Percentiles rank a stretch among this genome's conserved stretches.
Evolutionary conservation across 2,329 filamentous ascomycete species (phyloP).

Genomic region (Monosporascus sp.): DNA sequence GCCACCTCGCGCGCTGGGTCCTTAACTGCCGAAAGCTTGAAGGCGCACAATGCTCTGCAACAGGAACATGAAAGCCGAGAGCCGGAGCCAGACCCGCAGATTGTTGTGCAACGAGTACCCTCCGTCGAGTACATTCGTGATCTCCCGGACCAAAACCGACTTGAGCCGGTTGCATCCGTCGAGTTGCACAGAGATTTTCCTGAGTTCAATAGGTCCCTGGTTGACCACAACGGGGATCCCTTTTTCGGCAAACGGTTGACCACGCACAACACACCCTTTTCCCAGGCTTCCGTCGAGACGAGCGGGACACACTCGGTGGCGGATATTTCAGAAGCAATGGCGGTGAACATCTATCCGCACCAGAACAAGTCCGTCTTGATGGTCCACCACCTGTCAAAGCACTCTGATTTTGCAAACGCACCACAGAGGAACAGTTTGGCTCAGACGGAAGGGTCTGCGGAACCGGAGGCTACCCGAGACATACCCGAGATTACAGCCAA

Average conservation of each 20-base stretch:
- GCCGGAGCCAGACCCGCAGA: slow-evolving; percentile 14
- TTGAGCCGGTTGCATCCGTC: slow-evolving; percentile 26
- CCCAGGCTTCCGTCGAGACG: slow-evolving; percentile 56
- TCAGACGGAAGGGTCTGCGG: slow-evolving; percentile 10
- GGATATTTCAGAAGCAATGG: slow-evolving; percentile 58
- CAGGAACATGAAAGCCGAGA: slow-evolving; percentile 5
- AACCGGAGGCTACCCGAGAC: slow-evolving; percentile 11
- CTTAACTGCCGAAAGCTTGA: slow-evolving; percentile 53
- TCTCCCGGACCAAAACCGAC: slow-evolving; percentile 21
- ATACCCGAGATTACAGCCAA: slow-evolving; percentile 34
- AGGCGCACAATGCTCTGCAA: slow-evolving; percentile 44
- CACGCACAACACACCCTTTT: slow-evolving; percentile 57
- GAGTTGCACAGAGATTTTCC: slow-evolving; percentile 30
- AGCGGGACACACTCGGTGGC: slow-evolving; percentile 50
- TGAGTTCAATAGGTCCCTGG: slow-evolving; percentile 30
- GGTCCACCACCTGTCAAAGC: slow-evolving; percentile 50
- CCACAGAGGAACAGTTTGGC: slow-evolving; percentile 21
- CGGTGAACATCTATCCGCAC: slow-evolving; percentile 57
- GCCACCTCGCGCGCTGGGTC: slow-evolving; percentile 37
- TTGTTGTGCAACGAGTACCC: slow-evolving; percentile 23
- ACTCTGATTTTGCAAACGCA: slow-evolving; percentile 39
- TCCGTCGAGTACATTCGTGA: slow-evolving; percentile 21
- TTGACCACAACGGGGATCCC: slow-evolving; percentile 50
- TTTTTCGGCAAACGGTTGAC: slow-evolving; percentile 49
- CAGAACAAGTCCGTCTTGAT: slow-evolving; percentile 60